Evolutionary conservation across 2,329 filamentous ascomycete species (phyloP).

Genomic region (Anisogramma anomala): DNA sequence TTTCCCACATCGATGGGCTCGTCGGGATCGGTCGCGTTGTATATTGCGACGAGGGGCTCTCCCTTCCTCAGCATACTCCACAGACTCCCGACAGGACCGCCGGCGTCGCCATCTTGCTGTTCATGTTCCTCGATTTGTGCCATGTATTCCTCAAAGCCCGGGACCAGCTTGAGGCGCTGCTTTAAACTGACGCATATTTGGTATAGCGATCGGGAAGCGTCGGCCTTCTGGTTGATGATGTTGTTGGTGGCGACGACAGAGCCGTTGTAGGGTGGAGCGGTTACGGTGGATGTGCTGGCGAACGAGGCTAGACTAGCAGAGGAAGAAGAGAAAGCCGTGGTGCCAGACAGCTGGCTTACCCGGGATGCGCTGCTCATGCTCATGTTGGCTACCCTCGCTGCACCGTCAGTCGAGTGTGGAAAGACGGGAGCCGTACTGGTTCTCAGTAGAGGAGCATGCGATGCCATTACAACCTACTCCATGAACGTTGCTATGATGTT

Average conservation of each 20-base stretch:
- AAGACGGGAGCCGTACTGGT: constrained; percentile 48
- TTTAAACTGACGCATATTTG: constrained; percentile 86
- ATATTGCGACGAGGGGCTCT: constrained; percentile 74
- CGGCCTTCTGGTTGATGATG: constrained; percentile 94
- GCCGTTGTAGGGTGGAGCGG: constrained; percentile 36
- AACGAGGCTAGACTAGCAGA: constrained; percentile 41
- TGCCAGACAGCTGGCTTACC: constrained; percentile 51
- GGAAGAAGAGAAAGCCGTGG: constrained; percentile 43
- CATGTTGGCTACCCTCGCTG: constrained; percentile 37
- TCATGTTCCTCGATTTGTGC: constrained; percentile 59
- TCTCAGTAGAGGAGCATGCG: constrained; percentile 45
- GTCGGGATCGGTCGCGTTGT: constrained; percentile 69
- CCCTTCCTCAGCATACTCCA: constrained; percentile 82
- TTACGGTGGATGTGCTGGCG: constrained; percentile 31
- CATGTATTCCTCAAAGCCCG: constrained; percentile 67
- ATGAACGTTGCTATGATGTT: constrained; percentile 14
- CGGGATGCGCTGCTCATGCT: constrained; percentile 42
- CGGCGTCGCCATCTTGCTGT: constrained; percentile 45
- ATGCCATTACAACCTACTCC: constrained; percentile 36
- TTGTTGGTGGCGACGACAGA: constrained; percentile 71
- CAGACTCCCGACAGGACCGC: constrained; percentile 77
- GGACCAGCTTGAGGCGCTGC: constrained; percentile 70
- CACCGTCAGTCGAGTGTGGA: constrained; percentile 34
- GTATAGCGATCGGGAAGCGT: constrained; percentile 83
- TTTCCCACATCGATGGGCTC: constrained; percentile 58